Conservation (phyloP, 1,139 yeast genomes). For the Hanseniaspora gamundiae region DNA sequence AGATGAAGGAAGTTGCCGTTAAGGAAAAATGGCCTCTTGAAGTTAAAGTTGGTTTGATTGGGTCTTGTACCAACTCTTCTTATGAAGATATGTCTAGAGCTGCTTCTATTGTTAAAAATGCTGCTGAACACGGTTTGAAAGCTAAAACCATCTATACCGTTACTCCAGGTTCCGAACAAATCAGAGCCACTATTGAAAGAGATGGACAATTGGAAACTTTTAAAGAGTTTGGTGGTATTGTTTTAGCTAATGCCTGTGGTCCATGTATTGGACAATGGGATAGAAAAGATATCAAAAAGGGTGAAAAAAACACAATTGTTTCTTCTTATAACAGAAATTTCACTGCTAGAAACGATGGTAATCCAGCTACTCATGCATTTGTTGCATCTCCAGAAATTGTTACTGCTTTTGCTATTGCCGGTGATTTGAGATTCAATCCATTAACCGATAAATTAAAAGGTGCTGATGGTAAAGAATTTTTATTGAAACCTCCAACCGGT, state of each 20-base stretch:
- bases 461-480: slow-evolving; percentile 90
- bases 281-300: slow-evolving; percentile 92
- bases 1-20: slow-evolving; percentile 79
- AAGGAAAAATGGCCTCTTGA: slow-evolving; percentile 90
- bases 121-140: slow-evolving; percentile 81
- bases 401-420: slow-evolving; percentile 92
- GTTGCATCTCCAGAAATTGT: slow-evolving; percentile 98
- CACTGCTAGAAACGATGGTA: slow-evolving; percentile 97
- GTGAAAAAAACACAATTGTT: slow-evolving; percentile 96
- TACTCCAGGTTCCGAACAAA: slow-evolving; percentile 99
- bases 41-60: slow-evolving; percentile 91
- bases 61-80: slow-evolving; percentile 98
- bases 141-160: slow-evolving; percentile 86
- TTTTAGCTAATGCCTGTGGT: slow-evolving; percentile 98
- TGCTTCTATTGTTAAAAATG: slow-evolving; percentile 86
- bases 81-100: slow-evolving; percentile 98
- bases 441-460: slow-evolving; percentile 88
- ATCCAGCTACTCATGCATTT: slow-evolving; percentile 95
- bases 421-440: slow-evolving; percentile 98
- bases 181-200: slow-evolving; percentile 95
- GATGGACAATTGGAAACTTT: slow-evolving; percentile 90
- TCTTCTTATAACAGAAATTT: slow-evolving; percentile 99
- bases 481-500: slow-evolving; percentile 81
- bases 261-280: slow-evolving; percentile 99
- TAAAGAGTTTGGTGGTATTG: slow-evolving; percentile 88